These are phyloP conservation scores for Strigomonas culicis DNA, from an alignment of 208 protist genomes.

Conservation along the genomic window DNA sequence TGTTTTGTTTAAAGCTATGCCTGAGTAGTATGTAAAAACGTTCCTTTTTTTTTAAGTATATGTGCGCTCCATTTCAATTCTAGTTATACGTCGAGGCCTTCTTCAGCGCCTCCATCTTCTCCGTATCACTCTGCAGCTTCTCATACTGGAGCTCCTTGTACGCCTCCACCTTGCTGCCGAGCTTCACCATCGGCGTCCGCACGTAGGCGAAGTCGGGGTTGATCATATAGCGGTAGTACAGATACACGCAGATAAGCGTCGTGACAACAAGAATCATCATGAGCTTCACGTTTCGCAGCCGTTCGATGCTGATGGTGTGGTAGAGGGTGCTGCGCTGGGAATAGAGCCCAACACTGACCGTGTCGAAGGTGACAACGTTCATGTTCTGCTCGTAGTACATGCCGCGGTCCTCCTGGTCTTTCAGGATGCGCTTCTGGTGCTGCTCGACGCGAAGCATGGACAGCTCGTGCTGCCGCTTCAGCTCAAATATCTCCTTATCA, in stretches of 20 bases:
- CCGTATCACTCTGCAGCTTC: slow-evolving; percentile 32
- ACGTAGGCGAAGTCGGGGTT: slow-evolving; percentile 83
- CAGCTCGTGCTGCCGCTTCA: slow-evolving; percentile 89
- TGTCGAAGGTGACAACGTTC: slow-evolving; percentile 89
- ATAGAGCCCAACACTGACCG: slow-evolving; percentile 79
- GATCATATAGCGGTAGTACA: slow-evolving; percentile 89
- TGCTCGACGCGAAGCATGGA: slow-evolving; percentile 88
- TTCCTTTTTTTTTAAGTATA: neutral
- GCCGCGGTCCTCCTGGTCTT: slow-evolving; percentile 84
- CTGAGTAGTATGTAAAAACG: too few species aligned
- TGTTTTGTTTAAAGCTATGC: too few species aligned
- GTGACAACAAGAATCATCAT: slow-evolving; percentile 64
- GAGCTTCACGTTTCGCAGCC: slow-evolving; percentile 83
- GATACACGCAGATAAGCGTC: slow-evolving; percentile 54
- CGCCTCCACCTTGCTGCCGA: slow-evolving; percentile 68
- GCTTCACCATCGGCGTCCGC: slow-evolving; percentile 58
- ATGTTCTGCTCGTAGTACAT: slow-evolving; percentile 92
- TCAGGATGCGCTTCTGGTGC: slow-evolving; percentile 75
- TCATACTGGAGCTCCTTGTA: slow-evolving; percentile 57
- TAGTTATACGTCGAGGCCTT: neutral
- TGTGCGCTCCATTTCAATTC: neutral
- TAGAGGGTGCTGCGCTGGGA: slow-evolving; percentile 85
- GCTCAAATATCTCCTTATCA: slow-evolving; percentile 88
- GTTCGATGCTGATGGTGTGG: slow-evolving; percentile 80
- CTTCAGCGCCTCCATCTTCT: slow-evolving; percentile 8